Evolutionary conservation across 768 basidiomycete species (phyloP), one percentile per base, ranked within the genome.

Genomic region (Trametes elegans): DNA sequence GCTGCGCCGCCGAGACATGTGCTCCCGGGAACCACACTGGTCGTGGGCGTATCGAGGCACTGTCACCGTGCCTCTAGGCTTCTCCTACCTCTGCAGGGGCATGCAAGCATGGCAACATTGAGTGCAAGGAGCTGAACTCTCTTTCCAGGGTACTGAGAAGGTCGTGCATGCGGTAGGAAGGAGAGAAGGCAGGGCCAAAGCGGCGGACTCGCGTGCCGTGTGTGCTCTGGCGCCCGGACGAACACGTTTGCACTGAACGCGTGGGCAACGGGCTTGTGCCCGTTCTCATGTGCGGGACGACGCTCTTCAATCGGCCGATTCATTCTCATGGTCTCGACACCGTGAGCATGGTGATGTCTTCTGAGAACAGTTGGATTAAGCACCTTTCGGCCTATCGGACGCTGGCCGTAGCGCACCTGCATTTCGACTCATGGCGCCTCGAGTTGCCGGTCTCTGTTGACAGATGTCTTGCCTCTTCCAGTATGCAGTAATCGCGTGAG

Each of bases 361-460:
- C 26, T 3, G 18, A 28, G 36, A 27, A 19, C 36, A 6, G 26
- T 21, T 13, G 26, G 48, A 40, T 49, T 49, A 49, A 39, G 38
- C 48, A 21, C 39, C 31, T 49, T 49, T 49, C 11, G 48, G 28
- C 48, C 48, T 49, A 49, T 49, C 48, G 31, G 48, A 40, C 31
- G 31, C 28, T 24, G 18, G 2, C 19, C 8, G 27, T 19, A 13
- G 18, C 31, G 31, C 45, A 34, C 31, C 29, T 41, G 40, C 40
- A n/a, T n/a, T n/a, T n/a, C n/a, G n/a, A n/a, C n/a, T n/a, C n/a
- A n/a, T n/a, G n/a, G n/a, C n/a, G n/a, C n/a, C n/a, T 74, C 3
- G 70, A 71, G 50, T 49, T 60, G 11, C 68, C 69, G 8, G 73
- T 73, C 74, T 73, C 50, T 29, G 70, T 53, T 18, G 7, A 11